A percentile compares a stretch with the other conserved stretches of the same genome.
phyloP scores from a whole-genome alignment of 1,284 basidiomycete species.

The Cutaneotrichosporon sp. region DNA sequence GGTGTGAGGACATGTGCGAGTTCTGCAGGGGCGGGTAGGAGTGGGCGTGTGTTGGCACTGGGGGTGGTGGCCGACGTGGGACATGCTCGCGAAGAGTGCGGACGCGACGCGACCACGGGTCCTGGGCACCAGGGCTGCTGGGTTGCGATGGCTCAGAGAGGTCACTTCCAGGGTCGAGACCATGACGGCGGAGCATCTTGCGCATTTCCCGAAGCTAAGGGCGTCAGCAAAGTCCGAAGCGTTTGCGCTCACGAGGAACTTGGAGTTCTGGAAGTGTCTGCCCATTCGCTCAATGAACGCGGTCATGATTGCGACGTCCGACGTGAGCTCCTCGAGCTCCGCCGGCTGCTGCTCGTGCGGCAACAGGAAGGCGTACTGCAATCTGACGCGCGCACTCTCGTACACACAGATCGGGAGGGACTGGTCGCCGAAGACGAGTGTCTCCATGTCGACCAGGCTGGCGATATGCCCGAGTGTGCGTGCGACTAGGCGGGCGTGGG shows the following conservation, averaged over 20 bases:
- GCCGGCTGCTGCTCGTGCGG: conserved; percentile 14
- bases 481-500: conserved; percentile 20
- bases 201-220: conserved; percentile 27
- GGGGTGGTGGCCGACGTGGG: conserved; percentile 8
- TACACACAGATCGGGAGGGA: conserved; percentile 27
- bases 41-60: not conserved
- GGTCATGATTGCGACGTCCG: conserved; percentile 20
- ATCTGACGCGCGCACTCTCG: conserved; percentile 23
- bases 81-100: conserved; percentile 12
- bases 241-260: conserved; percentile 12
- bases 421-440: conserved; percentile 22
- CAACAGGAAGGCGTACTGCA: conserved; percentile 26
- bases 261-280: conserved; percentile 12
- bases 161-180: conserved; percentile 14
- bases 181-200: conserved; percentile 24
- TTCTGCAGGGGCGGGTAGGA: conserved; percentile 1
- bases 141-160: conserved; percentile 19
- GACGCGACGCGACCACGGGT: conserved; percentile 23
- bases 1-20: not conserved
- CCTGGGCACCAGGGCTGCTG: conserved; percentile 13
- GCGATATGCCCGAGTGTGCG: conserved; percentile 17
- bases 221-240: not conserved
- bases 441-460: conserved; percentile 22
- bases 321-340: conserved; percentile 19
- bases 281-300: conserved; percentile 14